Evolutionary conservation across 768 basidiomycete genomes (phyloP), one percentile per base, ranked within the genome.

Genomic region (Auricularia cornea): DNA sequence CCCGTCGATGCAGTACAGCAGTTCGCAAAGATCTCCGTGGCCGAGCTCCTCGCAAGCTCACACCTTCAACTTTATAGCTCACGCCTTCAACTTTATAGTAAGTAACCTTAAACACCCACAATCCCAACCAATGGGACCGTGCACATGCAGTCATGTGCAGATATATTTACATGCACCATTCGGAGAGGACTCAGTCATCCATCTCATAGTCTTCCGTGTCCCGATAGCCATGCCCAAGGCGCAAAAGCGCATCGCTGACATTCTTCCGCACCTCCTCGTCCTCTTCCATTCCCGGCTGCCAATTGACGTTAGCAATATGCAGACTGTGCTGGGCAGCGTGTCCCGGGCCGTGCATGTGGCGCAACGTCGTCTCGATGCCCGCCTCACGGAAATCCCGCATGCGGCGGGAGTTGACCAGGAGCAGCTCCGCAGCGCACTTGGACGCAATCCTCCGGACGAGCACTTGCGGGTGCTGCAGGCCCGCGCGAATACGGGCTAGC

Each of bases 361-460:
- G 69, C 51, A 83, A 63, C 16, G 78, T 79, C 11, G 74, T 70
- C 54, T 79, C 78, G 60, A 83, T 80, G n/a, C 79, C 79, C 0
- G 75, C 75, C 0, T 80, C 80, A 20, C 74, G 68, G 11, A 83
- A 67, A 51, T 77, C 77, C 40, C 74, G 69, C n/a, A 74, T 72
- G 32, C 74, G 72, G 48, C 70, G 66, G 2, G 75, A 71, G 31
- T 80, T 77, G 2, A 73, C 72, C 63, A 75, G 73, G 0, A 83
- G 81, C 10, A 92, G 80, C 64, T 84, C 80, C 18, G 82, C 72
- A 2, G 92, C 79, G 64, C 85, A 86, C 1, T 78, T 73, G 0
- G 86, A 82, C 1, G 87, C 84, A 0, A 87, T 88, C 5, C 81
- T 73, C 26, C 88, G 81, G 1, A 85, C 80, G 8, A 83, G 82